Evolutionary conservation across 306 rosid genomes (phyloP), one percentile per base, ranked within the genome.

Genomic region (Prunus mira): DNA sequence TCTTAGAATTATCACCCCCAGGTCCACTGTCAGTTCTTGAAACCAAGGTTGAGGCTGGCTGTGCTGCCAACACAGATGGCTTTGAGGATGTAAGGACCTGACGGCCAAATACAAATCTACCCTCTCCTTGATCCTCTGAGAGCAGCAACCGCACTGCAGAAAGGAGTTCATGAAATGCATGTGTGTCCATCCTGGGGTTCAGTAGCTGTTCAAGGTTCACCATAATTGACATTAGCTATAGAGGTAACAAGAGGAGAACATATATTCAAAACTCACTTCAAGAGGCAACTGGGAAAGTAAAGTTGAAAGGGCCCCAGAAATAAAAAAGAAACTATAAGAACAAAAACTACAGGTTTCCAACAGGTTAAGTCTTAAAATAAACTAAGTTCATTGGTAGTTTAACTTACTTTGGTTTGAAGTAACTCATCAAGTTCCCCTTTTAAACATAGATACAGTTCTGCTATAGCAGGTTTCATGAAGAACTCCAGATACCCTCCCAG

Each of bases 11-110:
- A 78, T 92, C 98, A 55, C 98, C 99, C 79, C 98, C 99, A 27
- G 99, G 99, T 72, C 99, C 98, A 77, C 97, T 92, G 82, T 87
- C 98, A n/a, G 84, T 86, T 84, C 97, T 91, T 76, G 99, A 89
- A 87, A 80, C 84, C 80, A 82, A 50, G 67, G 82, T 47, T 57
- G 89, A 50, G 67, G 82, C 52, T 57, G 89, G 87, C 51, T 84
- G 87, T 68, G 88, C 69, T 67, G 70, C 75, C 67, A 79, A 5
- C 62, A 52, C 77, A 67, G 84, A 82, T 56, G 82, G 41, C 69
- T 85, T 89, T 71, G 86, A 75, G 65, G 92, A 74, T 69, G 77
- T 69, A 70, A 80, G 81, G 82, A 88, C 83, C 82, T 81, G 96
- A 65, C 81, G 89, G 46, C 92, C 88, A 78, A 90, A 89, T 64